Percentiles rank a stretch among this genome's conserved stretches.
Evolutionary conservation across 2,329 filamentous ascomycete species (phyloP).

Genomic region (Scedosporium boydii): DNA sequence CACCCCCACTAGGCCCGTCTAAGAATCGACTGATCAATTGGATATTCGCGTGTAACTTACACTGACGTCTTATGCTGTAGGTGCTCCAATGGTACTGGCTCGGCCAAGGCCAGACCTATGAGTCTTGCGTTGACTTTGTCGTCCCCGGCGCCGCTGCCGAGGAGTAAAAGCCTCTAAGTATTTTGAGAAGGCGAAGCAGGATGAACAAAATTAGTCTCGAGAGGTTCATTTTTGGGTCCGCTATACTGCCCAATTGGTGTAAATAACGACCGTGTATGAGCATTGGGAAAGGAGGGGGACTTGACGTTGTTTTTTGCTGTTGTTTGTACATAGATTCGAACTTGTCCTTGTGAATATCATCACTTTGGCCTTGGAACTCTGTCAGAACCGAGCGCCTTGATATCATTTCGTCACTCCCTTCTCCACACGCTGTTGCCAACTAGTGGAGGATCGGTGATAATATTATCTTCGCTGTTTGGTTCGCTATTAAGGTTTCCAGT

Average conservation of each 20-base stretch:
- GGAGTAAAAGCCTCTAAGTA: not conserved
- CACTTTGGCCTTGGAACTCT: not conserved
- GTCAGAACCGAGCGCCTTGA: too few relatives aligned
- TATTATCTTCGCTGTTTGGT: too few relatives aligned
- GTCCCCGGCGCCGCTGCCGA: not conserved
- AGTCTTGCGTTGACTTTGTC: slow-evolving; percentile 51
- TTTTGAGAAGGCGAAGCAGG: not conserved
- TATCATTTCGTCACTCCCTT: too few relatives aligned
- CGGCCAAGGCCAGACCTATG: slow-evolving; percentile 49
- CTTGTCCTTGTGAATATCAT: not conserved
- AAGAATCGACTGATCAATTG: too few relatives aligned
- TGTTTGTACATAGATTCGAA: not conserved
- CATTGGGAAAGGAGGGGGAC: not conserved
- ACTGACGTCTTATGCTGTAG: slow-evolving; percentile 9
- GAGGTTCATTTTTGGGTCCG: not conserved
- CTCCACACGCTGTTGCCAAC: too few relatives aligned
- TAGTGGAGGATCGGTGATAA: too few relatives aligned
- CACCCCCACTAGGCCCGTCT: not conserved
- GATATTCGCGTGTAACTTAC: not conserved
- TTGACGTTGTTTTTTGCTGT: not conserved
- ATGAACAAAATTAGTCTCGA: not conserved
- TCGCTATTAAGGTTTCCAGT: too few relatives aligned
- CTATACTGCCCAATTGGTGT: too few relatives aligned
- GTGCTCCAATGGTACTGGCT: slow-evolving; percentile 57
- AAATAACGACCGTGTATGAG: not conserved